Percentiles rank a stretch among this genome's conserved stretches.
These are phyloP conservation scores for Entomophthora muscae DNA, from an alignment of 371 early-diverging fungal genomes.

Conservation along the genomic window DNA sequence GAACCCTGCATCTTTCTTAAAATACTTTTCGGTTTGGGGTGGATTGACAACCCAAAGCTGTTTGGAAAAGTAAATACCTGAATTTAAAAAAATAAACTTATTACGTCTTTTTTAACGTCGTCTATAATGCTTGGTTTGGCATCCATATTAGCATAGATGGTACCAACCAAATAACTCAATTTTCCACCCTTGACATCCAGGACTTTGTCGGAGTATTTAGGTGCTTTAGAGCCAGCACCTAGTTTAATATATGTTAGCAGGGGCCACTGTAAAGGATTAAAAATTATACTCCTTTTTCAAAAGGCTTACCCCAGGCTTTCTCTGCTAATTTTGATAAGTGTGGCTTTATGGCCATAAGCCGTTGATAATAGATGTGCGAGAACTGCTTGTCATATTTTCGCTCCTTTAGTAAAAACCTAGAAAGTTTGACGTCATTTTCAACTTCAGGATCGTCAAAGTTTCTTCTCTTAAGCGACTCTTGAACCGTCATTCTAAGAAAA, in stretches of 20 bases:
- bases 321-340: not conserved
- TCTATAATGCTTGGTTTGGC: constrained; percentile 72
- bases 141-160: constrained; percentile 62
- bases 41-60: constrained; percentile 48
- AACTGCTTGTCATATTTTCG: not conserved
- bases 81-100: not conserved
- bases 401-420: not conserved
- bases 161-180: constrained; percentile 46
- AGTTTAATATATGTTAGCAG: not conserved
- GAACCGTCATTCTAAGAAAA: too few species aligned
- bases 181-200: constrained; percentile 39
- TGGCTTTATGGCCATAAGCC: not conserved
- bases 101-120: constrained; percentile 54
- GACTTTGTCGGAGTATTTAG: constrained; percentile 21
- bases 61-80: not conserved
- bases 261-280: not conserved
- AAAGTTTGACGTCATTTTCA: not conserved
- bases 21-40: constrained; percentile 40
- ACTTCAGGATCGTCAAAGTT: not conserved
- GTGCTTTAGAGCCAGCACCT: not conserved
- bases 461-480: not conserved
- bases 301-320: not conserved
- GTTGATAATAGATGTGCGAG: not conserved
- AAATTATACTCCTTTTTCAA: not conserved
- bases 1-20: constrained; percentile 35